Conservation (phyloP, 192 early-diverging fungal species). For the Coemansia umbellata region DNA sequence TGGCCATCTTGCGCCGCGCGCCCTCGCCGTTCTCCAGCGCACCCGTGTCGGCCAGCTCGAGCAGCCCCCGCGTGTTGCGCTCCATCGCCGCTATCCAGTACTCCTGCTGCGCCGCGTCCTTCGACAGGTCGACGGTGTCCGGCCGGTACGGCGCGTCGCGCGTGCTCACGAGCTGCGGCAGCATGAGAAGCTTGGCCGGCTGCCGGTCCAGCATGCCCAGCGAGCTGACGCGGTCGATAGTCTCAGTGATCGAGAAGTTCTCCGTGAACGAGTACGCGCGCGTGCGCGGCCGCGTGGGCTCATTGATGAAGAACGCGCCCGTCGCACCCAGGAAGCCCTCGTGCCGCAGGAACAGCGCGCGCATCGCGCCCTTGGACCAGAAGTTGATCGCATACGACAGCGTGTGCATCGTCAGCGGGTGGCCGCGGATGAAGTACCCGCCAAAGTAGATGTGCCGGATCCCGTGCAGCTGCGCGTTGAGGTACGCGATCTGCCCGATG, state of each 20-base stretch:
- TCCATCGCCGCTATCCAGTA: constrained; percentile 79
- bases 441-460: constrained; percentile 92
- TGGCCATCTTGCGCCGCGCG: constrained; percentile 1
- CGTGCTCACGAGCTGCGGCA: constrained; percentile 59
- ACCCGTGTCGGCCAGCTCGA: constrained; percentile 56
- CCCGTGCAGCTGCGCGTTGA: constrained; percentile 91
- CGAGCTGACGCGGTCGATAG: constrained; percentile 53
- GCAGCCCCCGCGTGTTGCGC: constrained; percentile 58
- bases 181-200: constrained; percentile 49
- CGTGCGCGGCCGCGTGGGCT: neutral
- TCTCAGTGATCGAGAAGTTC: constrained; percentile 68
- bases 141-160: constrained; percentile 53
- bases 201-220: constrained; percentile 66
- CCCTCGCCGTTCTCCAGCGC: constrained; percentile 15
- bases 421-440: constrained; percentile 96
- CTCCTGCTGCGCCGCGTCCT: constrained; percentile 51
- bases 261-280: constrained; percentile 69
- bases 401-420: constrained; percentile 97
- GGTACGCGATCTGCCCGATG: constrained; percentile 97
- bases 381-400: constrained; percentile 95
- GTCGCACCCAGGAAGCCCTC: constrained; percentile 96
- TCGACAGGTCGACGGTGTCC: constrained; percentile 65
- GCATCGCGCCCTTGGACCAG: constrained; percentile 94
- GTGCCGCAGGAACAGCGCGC: constrained; percentile 92
- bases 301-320: constrained; percentile 61